phyloP scores from a whole-genome alignment of 495 filamentous ascomycete species.

The Extremus antarcticus region DNA sequence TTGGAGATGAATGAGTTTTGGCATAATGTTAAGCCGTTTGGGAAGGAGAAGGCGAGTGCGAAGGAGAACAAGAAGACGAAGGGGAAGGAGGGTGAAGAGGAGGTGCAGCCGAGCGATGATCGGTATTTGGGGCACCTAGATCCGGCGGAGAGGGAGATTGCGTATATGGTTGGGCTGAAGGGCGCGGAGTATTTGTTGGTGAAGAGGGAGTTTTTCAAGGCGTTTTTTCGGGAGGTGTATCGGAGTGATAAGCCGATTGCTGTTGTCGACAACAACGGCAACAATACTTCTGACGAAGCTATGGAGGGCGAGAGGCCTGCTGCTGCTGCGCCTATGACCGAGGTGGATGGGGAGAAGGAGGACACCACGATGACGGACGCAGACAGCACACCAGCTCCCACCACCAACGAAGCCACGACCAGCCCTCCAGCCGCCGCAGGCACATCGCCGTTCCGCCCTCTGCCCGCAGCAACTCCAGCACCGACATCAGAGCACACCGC shows the following conservation, averaged over 20 bases:
- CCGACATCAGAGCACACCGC: background rate
- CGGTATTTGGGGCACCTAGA: constrained; percentile 2
- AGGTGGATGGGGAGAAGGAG: no score
- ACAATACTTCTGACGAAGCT: background rate
- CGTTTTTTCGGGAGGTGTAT: constrained; percentile 5
- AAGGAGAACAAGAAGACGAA: background rate
- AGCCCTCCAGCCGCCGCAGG: no score
- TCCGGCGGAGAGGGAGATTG: constrained; percentile 2
- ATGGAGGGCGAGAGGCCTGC: no score
- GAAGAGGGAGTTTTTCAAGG: constrained; percentile 8
- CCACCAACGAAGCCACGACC: no score
- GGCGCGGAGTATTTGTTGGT: constrained; percentile 9
- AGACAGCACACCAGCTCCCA: no score
- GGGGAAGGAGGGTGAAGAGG: background rate
- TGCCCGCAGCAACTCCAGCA: background rate
- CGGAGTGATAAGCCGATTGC: background rate
- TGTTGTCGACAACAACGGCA: background rate
- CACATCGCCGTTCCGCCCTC: background rate
- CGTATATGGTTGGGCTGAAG: background rate
- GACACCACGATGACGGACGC: no score
- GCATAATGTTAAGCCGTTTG: background rate
- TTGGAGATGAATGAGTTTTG: background rate
- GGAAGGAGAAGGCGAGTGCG: no score
- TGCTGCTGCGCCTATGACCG: no score
- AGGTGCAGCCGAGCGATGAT: background rate